Percentiles rank a stretch among this genome's conserved stretches.
These are phyloP conservation scores for Rubia yunnanensis DNA, from an alignment of 257 asterid genomes.

Conservation along the genomic window DNA sequence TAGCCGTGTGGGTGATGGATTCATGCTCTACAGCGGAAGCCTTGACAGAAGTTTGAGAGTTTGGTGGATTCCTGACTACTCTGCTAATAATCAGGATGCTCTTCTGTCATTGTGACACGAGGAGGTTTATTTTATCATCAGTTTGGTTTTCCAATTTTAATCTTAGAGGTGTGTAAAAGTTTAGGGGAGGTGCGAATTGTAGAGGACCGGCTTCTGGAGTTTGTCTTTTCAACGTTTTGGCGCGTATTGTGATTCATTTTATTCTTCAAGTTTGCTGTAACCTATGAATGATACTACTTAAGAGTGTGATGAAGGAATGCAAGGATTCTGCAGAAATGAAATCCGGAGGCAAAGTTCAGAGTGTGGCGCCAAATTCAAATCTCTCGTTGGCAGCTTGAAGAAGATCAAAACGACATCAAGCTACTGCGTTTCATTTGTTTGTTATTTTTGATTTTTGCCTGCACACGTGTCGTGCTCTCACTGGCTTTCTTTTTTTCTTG, in stretches of 20 bases:
- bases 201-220: not conserved
- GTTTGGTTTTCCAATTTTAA: conserved; percentile 1
- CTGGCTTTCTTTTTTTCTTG: too few species aligned
- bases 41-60: conserved; percentile 67
- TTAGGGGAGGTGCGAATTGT: not conserved
- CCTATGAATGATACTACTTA: too few species aligned
- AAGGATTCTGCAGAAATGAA: too few species aligned
- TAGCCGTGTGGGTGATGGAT: conserved; percentile 54
- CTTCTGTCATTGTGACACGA: not conserved
- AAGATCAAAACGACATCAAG: too few species aligned
- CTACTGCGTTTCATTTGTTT: too few species aligned
- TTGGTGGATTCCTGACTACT: conserved; percentile 69
- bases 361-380: too few species aligned
- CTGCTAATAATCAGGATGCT: not conserved
- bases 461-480: too few species aligned
- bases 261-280: too few species aligned
- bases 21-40: conserved; percentile 75
- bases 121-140: not conserved
- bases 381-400: too few species aligned
- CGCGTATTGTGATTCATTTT: not conserved
- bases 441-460: too few species aligned
- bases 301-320: too few species aligned
- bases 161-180: not conserved
- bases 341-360: too few species aligned
- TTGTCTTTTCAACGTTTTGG: not conserved